Percentiles rank a stretch among this genome's conserved stretches.
Evolutionary conservation across 495 filamentous ascomycete species (phyloP).

Genomic region (Trichoderma gamsii): DNA sequence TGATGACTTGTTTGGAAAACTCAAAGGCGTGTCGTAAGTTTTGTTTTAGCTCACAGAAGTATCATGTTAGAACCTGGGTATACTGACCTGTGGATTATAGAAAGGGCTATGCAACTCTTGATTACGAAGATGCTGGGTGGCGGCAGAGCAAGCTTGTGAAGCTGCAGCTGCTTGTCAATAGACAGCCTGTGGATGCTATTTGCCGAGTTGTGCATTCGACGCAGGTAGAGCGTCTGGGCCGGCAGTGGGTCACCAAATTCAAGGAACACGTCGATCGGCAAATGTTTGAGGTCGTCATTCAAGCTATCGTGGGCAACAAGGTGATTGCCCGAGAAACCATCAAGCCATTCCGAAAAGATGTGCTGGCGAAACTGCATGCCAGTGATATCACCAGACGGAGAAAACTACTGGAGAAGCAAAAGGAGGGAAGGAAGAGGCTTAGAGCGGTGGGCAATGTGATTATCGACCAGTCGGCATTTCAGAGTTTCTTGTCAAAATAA

Average conservation of each 20-base stretch:
- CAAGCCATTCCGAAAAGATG: slow-evolving; percentile 94
- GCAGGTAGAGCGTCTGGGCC: slow-evolving; percentile 69
- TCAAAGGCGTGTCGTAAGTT: slow-evolving; percentile 69
- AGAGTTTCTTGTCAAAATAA: slow-evolving; percentile 67
- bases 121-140: slow-evolving; percentile 94
- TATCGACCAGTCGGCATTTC: slow-evolving; percentile 91
- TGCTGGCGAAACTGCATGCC: slow-evolving; percentile 88
- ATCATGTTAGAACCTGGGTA: neutral
- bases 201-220: slow-evolving; percentile 77
- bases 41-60: slow-evolving; percentile 39
- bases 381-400: slow-evolving; percentile 73
- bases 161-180: slow-evolving; percentile 90
- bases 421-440: slow-evolving; percentile 87
- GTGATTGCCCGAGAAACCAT: slow-evolving; percentile 90
- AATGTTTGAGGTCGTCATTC: slow-evolving; percentile 91
- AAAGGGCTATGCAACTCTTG: slow-evolving; percentile 67
- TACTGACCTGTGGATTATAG: neutral
- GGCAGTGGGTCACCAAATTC: slow-evolving; percentile 90
- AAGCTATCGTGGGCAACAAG: slow-evolving; percentile 76
- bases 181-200: slow-evolving; percentile 87
- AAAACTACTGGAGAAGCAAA: slow-evolving; percentile 94
- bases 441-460: slow-evolving; percentile 68
- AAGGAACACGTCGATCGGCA: slow-evolving; percentile 94
- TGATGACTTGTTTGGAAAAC: slow-evolving; percentile 94
- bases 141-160: slow-evolving; percentile 74